A percentile compares a stretch with the other conserved stretches of the same genome.
Conservation (phyloP, 176 grass and related monocot species). For the Eragrostis curvula region DNA sequence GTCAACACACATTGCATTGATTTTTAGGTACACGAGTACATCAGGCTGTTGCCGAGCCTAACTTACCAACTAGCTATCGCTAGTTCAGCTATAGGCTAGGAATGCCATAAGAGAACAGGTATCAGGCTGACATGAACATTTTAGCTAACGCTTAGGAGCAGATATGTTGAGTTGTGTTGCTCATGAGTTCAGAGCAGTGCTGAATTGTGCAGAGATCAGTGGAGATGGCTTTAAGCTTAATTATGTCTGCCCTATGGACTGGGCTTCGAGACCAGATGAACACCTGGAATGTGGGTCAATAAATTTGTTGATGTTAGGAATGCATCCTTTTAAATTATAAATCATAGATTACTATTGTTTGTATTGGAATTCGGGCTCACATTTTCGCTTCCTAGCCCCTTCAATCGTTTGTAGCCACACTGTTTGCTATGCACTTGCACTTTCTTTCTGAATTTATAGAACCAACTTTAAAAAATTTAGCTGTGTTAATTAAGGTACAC, state of each 20-base stretch:
- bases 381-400: background rate
- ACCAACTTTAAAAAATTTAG: background rate
- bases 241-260: background rate
- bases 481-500: background rate
- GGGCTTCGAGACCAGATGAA: background rate
- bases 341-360: background rate
- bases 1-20: background rate
- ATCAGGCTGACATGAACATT: too few relatives aligned
- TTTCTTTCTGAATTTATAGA: background rate
- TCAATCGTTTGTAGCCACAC: background rate
- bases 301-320: background rate
- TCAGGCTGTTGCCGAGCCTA: background rate
- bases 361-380: background rate
- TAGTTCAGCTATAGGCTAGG: background rate
- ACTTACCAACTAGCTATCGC: background rate
- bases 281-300: background rate
- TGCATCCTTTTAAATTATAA: background rate
- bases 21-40: background rate
- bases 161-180: conserved; percentile 1
- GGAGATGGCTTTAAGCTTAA: background rate
- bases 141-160: background rate
- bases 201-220: background rate
- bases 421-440: background rate
- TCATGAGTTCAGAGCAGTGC: background rate
- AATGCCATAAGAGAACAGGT: background rate